Base-by-base conservation (phyloP, 2,329 filamentous ascomycete species). In the Xylaria sp. region DNA sequence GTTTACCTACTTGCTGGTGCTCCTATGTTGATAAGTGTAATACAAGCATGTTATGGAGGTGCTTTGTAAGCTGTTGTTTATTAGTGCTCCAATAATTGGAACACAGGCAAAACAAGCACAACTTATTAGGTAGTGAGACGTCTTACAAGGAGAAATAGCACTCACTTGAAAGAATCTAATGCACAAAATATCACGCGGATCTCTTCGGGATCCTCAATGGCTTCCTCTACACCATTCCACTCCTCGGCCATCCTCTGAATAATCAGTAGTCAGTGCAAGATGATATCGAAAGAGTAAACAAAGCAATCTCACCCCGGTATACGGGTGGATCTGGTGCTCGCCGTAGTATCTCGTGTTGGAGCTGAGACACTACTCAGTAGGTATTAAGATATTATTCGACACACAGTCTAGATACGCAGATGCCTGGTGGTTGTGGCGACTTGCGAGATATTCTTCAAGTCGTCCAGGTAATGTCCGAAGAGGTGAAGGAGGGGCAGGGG, bases 101-200 rank as follows among this genome's bases (percentile, higher is more conserved):
- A 37, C 18, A 46, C 18, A n/a, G 15, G 15, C 46, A 41, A 28
- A 28, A 28, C 34, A 51, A 48, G 41, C 48, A 34, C 18, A 41
- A n/a, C 44, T 44, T n/a, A n/a, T 48, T 46, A 25, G 23, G 23
- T 25, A 15, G 52, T 44, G 57, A 69, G 34, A 51, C 39, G 13
- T 6, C 6, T 18, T 34, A 25, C 8, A 9, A 61, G 20, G 34
- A 37, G 32, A 55, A 34, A 41, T 32, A 8, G 15, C 13, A 86
- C 91, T 82, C 85, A 97, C 94, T 91, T 87, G 81, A 96, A 98
- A 12, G 95, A 98, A 82, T 97, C 94, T 63, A 98, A 82, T 2
- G 94, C 91, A 60, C 90, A 90, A 79, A 92, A 93, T 10, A 98
- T 87, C 58, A 97, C 94, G 70, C 87, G 87, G 58, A 90, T 85